phyloP scores from a whole-genome alignment of 2,329 filamentous ascomycete species.

The Didymella exigua region DNA sequence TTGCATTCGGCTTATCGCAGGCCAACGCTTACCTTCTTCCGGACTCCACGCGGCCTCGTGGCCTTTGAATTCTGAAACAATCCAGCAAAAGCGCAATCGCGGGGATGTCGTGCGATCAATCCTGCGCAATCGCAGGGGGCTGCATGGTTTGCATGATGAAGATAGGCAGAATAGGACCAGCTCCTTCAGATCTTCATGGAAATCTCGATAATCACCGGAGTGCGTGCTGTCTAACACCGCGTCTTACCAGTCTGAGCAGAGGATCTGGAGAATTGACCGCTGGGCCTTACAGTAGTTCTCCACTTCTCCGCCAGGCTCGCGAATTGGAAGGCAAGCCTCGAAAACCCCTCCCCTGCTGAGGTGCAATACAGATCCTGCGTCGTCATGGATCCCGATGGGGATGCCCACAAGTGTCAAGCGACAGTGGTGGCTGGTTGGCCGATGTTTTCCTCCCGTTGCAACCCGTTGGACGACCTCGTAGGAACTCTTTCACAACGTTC shows the following conservation, averaged over 20 bases:
- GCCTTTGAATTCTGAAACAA: not conserved
- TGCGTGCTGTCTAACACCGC: not conserved
- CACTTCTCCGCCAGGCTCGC: too few relatives aligned
- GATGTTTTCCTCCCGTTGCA: not conserved
- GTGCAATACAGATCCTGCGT: too few relatives aligned
- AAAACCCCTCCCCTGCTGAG: too few relatives aligned
- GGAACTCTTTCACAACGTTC: not conserved
- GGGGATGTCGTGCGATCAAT: not conserved
- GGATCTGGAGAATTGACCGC: too few relatives aligned
- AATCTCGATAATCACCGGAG: not conserved
- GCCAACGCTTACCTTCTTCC: not conserved
- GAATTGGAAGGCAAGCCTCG: too few relatives aligned
- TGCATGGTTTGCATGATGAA: not conserved
- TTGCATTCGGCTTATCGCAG: not conserved
- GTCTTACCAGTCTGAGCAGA: too few relatives aligned
- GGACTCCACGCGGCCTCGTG: not conserved
- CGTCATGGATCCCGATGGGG: not conserved
- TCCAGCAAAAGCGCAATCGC: not conserved
- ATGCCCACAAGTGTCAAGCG: not conserved
- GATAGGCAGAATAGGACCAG: not conserved
- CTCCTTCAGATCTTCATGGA: not conserved
- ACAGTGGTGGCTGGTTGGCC: not conserved
- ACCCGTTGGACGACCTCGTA: not conserved
- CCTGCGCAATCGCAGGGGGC: not conserved
- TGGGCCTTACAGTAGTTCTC: too few relatives aligned